phyloP scores from a whole-genome alignment of 176 grass and related monocot species.

The Saccharum spontaneum region DNA sequence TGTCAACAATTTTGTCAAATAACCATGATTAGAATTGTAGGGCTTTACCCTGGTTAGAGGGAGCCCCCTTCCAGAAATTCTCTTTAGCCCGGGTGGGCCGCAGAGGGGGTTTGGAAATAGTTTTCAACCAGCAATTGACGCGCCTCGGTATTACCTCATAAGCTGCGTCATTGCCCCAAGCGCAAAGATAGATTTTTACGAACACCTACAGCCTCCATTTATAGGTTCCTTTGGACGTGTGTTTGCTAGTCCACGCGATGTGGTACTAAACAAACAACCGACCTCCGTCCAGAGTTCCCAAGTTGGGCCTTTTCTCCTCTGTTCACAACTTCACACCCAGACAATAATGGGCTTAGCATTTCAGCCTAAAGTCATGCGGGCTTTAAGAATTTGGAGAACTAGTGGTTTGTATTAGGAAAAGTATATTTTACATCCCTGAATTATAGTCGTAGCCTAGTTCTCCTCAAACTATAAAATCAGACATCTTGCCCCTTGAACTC shows the following conservation, averaged over 20 bases:
- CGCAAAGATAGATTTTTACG: constrained; percentile 41
- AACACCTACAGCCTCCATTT: neutral
- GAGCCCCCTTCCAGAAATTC: constrained; percentile 41
- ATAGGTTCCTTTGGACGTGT: neutral
- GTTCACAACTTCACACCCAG: neutral
- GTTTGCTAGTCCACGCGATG: neutral
- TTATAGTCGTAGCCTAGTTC: too few relatives aligned
- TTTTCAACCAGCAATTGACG: constrained; percentile 94
- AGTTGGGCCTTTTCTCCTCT: neutral
- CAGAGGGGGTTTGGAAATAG: constrained; percentile 85
- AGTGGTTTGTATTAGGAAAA: too few relatives aligned
- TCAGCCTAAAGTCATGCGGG: neutral
- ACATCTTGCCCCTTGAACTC: too few relatives aligned
- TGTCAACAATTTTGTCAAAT: too few relatives aligned
- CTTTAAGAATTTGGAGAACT: neutral
- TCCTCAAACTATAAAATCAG: too few relatives aligned
- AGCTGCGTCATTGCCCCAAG: constrained; percentile 93
- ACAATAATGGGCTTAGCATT: neutral
- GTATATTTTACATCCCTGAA: too few relatives aligned
- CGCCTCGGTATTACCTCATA: constrained; percentile 75
- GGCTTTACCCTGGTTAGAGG: neutral
- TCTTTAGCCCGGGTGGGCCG: neutral
- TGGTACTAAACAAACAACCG: constrained; percentile 3
- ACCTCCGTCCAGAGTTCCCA: neutral
- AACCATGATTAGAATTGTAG: neutral